Base-by-base conservation (phyloP, 768 basidiomycete genomes). In the Termitomyces sp. region DNA sequence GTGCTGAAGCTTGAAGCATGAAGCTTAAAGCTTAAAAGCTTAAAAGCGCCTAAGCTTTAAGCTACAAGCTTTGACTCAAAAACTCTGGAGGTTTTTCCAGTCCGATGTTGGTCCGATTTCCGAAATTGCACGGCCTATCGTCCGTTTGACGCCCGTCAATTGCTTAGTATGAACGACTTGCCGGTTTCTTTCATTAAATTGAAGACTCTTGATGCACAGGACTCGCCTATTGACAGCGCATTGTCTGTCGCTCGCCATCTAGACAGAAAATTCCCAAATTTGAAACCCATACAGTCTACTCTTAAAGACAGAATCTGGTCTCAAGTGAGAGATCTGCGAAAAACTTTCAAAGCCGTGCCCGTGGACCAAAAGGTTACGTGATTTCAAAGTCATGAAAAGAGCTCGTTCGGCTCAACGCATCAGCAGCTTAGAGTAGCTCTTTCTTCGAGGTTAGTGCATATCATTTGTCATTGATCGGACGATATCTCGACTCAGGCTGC, bases 91-190 rank as follows among this genome's bases (percentile, higher is more conserved):
- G 50, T 41, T 8, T 50, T 61, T 32, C 46, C 56, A 14, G 14
- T n/a, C 9, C 20, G 50, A 30, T 61, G 51, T 16, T 23, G 23
- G 23, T 23, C 23, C 23, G 23, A 23, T 23, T 23, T 23, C 51
- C 60, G 6, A 57, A 44, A 38, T 51, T 61, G 3, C 60, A 61
- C 9, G 56, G 46, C 30, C 43, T 61, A 9, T 61, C 56, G 26
- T 33, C 46, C 44, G 23, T 57, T 61, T 20, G 51, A 56, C 26
- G 56, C 60, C 4, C 30, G 46, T 14, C 35, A 44, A 10, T 36
- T 54, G 20, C 60, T 56, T 35, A 16, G 50, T n/a, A 33, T 35
- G 12, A 46, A 48, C 1, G 50, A 56, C 26, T 20, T 30, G 16
- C 14, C 49, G 3, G 12, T 56, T 30, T 61, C 50, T 30, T 56